phyloP scores from a whole-genome alignment of 495 filamentous ascomycete genomes.

The Neurospora intermedia region DNA sequence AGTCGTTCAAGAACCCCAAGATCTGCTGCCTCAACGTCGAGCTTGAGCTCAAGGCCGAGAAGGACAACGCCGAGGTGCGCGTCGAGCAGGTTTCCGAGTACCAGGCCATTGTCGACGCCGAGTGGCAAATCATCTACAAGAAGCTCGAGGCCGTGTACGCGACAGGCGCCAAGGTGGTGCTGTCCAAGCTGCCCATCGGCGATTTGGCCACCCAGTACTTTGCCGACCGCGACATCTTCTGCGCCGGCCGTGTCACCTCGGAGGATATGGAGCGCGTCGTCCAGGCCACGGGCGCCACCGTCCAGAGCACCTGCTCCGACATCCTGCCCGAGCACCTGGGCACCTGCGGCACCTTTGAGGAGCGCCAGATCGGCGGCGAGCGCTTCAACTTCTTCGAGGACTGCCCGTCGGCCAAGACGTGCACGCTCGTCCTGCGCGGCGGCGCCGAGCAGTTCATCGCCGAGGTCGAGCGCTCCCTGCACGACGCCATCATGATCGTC shows the following conservation, averaged over 20 bases:
- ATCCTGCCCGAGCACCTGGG: slow-evolving; percentile 84
- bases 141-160: slow-evolving; percentile 90
- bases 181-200: slow-evolving; percentile 95
- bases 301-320: slow-evolving; percentile 95
- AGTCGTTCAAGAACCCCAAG: slow-evolving; percentile 84
- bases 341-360: slow-evolving; percentile 83
- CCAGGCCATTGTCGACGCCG: slow-evolving; percentile 96
- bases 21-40: slow-evolving; percentile 93
- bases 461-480: slow-evolving; percentile 90
- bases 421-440: slow-evolving; percentile 88
- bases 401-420: slow-evolving; percentile 90
- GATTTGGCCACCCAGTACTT: slow-evolving; percentile 98
- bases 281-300: slow-evolving; percentile 82
- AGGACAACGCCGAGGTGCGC: slow-evolving; percentile 96
- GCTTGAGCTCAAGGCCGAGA: slow-evolving; percentile 94
- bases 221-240: slow-evolving; percentile 96
- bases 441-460: slow-evolving; percentile 99
- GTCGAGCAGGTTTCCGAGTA: slow-evolving; percentile 99
- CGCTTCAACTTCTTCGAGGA: slow-evolving; percentile 97
- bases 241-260: slow-evolving; percentile 82
- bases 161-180: slow-evolving; percentile 90
- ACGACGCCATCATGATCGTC: slow-evolving; percentile 99
- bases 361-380: slow-evolving; percentile 93
- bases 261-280: slow-evolving; percentile 96
- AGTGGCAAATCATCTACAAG: slow-evolving; percentile 99